These are phyloP conservation scores for Quercus lobata DNA, from an alignment of 331 rosid genomes.

Conservation along the genomic window DNA sequence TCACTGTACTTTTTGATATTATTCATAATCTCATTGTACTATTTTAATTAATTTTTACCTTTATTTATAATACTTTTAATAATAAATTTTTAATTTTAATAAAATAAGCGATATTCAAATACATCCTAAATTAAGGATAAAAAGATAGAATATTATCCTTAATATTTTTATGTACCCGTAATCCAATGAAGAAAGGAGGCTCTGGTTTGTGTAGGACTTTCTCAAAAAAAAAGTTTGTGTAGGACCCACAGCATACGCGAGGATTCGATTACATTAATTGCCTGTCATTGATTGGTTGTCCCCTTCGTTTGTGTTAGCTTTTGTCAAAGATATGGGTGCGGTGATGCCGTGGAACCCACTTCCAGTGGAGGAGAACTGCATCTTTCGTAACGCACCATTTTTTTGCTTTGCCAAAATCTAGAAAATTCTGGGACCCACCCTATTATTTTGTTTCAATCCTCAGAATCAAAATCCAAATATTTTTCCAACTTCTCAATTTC, in stretches of 20 bases:
- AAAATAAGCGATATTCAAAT: fast-evolving
- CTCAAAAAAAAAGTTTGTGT: not conserved
- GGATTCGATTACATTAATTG: conserved; percentile 17
- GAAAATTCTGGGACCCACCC: conserved; percentile 9
- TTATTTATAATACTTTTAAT: fast-evolving
- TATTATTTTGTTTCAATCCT: not conserved
- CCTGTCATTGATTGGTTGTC: not conserved
- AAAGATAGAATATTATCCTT: no score
- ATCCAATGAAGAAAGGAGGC: no score
- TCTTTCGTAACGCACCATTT: conserved; percentile 30
- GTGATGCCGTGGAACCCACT: conserved; percentile 53
- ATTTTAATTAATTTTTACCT: no score
- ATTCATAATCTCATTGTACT: fast-evolving
- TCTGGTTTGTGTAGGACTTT: not conserved
- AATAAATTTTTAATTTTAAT: no score
- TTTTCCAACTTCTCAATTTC: no score
- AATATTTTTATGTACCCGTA: no score
- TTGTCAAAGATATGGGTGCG: not conserved
- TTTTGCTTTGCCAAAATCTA: not conserved
- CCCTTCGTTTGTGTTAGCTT: not conserved
- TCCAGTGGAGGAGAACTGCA: conserved; percentile 27
- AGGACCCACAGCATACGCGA: conserved; percentile 24
- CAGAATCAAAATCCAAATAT: no score
- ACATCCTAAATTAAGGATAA: fast-evolving
- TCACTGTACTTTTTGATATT: fast-evolving